Evolutionary conservation across 208 protist species (phyloP).

Genomic region (Angomonas deanei): DNA sequence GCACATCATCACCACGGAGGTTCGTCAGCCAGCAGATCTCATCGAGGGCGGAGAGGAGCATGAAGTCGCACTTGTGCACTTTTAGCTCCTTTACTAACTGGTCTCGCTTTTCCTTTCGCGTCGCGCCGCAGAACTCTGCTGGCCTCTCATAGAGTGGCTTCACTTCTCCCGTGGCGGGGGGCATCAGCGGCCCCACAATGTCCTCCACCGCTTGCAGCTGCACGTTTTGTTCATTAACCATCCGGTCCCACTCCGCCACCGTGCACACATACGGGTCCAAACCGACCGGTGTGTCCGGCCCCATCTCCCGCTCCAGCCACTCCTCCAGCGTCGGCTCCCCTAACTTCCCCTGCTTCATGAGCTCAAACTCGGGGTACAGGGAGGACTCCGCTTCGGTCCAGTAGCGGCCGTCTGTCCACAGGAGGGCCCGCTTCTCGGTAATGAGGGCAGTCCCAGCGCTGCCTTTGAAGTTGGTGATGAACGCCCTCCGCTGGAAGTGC

Average conservation of each 20-base stretch:
- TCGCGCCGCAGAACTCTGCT: constrained; percentile 61
- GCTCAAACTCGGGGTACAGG: constrained; percentile 71
- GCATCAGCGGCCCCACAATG: constrained; percentile 15
- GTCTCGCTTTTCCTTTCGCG: constrained; percentile 46
- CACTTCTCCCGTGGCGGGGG: constrained; percentile 38
- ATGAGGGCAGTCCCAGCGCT: constrained; percentile 89
- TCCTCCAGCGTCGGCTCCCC: constrained; percentile 62
- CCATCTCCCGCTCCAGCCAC: constrained; percentile 56
- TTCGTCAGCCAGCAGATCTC: constrained; percentile 92
- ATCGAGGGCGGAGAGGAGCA: constrained; percentile 86
- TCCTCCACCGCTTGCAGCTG: constrained; percentile 60
- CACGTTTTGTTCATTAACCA: constrained; percentile 45
- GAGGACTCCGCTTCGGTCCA: constrained; percentile 89
- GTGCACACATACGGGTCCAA: constrained; percentile 68
- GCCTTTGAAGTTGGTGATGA: constrained; percentile 94
- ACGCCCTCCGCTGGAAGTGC: constrained; percentile 86
- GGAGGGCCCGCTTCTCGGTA: constrained; percentile 58
- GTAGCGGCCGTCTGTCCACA: constrained; percentile 98
- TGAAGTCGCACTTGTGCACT: constrained; percentile 45
- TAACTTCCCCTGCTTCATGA: constrained; percentile 79
- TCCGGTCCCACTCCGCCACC: constrained; percentile 71
- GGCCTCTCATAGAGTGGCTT: constrained; percentile 45
- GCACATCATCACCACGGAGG: constrained; percentile 74
- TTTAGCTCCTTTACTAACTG: constrained; percentile 38
- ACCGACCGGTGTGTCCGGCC: constrained; percentile 30